These are phyloP conservation scores for Leishmania aethiopica DNA, from an alignment of 208 protist genomes.

Conservation along the genomic window DNA sequence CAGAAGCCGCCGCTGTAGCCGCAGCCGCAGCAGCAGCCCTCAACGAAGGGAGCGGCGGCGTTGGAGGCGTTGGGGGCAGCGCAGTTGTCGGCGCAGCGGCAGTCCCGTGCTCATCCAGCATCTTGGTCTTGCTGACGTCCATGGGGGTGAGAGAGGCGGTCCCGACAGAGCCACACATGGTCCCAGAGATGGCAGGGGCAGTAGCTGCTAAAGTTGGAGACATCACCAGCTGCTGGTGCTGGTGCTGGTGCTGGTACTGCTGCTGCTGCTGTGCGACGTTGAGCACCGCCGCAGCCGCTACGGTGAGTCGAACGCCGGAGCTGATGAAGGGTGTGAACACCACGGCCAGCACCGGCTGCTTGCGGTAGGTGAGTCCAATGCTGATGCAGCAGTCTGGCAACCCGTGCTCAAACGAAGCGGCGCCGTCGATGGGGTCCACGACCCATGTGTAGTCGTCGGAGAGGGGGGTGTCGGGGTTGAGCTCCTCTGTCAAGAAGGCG, in stretches of 20 bases:
- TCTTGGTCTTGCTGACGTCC: constrained; percentile 11
- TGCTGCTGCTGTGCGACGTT: constrained; percentile 29
- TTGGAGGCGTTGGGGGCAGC: neutral
- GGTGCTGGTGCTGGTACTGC: constrained; percentile 18
- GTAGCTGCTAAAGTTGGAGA: neutral
- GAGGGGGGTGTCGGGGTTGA: constrained; percentile 37
- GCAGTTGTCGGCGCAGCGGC: neutral
- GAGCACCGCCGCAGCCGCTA: constrained; percentile 19
- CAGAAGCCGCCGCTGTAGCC: neutral
- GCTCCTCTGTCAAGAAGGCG: constrained; percentile 52
- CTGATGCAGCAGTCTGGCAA: constrained; percentile 77
- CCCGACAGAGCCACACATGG: neutral
- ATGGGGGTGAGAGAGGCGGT: neutral
- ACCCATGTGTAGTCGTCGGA: constrained; percentile 72
- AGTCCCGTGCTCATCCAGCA: neutral
- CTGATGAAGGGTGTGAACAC: constrained; percentile 69
- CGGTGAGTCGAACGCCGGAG: constrained; percentile 27
- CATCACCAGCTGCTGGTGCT: constrained; percentile 15
- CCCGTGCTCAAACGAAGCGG: constrained; percentile 77
- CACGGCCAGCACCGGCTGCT: constrained; percentile 61
- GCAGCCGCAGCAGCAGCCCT: neutral
- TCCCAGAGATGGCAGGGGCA: neutral
- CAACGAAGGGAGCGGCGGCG: neutral
- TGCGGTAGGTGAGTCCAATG: constrained; percentile 62
- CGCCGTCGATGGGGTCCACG: constrained; percentile 83